Conservation (phyloP, 345 rosid species). For the Corchorus olitorius region DNA sequence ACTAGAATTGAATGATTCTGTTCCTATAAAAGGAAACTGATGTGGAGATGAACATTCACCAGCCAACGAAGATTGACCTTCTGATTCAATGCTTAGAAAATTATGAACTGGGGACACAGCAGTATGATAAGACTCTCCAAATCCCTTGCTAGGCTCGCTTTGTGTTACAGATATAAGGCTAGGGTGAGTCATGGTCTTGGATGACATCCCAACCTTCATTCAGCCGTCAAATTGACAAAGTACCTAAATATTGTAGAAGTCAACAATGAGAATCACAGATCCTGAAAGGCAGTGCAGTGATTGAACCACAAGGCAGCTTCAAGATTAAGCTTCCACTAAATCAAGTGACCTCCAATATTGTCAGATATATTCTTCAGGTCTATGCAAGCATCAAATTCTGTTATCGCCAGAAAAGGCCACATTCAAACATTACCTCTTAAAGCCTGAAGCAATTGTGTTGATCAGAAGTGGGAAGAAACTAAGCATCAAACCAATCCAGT, state of each 20-base stretch:
- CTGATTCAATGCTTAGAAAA: slow-evolving; percentile 36
- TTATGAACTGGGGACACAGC: slow-evolving; percentile 33
- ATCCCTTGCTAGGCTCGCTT: slow-evolving; percentile 39
- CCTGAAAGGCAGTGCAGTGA: background rate
- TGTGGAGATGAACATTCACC: slow-evolving; percentile 35
- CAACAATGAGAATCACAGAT: slow-evolving; percentile 8
- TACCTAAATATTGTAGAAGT: background rate
- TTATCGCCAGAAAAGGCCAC: slow-evolving; percentile 2
- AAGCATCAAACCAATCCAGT: background rate
- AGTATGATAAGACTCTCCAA: slow-evolving; percentile 35
- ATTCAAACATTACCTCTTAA: slow-evolving; percentile 9
- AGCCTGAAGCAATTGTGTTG: background rate
- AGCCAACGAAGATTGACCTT: slow-evolving; percentile 31
- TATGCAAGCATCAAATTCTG: background rate
- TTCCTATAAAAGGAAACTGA: slow-evolving; percentile 40
- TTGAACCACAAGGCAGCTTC: background rate
- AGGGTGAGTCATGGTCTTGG: slow-evolving; percentile 34
- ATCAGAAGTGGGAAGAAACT: background rate
- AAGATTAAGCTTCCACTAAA: background rate
- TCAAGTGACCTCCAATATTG: background rate
- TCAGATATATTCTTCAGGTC: background rate
- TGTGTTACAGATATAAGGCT: slow-evolving; percentile 33
- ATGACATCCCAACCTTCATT: slow-evolving; percentile 24
- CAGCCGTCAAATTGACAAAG: slow-evolving; percentile 10
- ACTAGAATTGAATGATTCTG: slow-evolving; percentile 37